A percentile compares a stretch with the other conserved stretches of the same genome.
Evolutionary conservation across 2,329 filamentous ascomycete species (phyloP).

Genomic region (Aureobasidium sp.): DNA sequence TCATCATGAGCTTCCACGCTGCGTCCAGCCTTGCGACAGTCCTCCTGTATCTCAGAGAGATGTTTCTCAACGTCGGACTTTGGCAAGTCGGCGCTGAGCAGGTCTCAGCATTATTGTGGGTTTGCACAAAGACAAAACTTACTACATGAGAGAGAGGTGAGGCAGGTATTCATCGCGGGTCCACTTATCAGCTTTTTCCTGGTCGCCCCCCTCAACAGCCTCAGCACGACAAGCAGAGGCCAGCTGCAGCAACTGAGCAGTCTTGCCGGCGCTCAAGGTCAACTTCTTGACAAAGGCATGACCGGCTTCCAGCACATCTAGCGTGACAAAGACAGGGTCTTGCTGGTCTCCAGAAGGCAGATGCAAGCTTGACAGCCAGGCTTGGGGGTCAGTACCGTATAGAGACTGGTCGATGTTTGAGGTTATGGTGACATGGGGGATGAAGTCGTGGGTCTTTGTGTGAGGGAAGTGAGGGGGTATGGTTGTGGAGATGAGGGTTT

Average conservation of each 20-base stretch:
- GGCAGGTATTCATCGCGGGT: conserved; percentile 29
- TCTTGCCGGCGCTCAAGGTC: conserved; percentile 31
- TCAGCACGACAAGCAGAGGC: conserved; percentile 25
- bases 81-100: conserved; percentile 19
- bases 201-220: conserved; percentile 25
- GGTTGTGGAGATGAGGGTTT: conserved; percentile 29
- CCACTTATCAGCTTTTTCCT: conserved; percentile 27
- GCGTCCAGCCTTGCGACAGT: conserved; percentile 23
- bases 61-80: conserved; percentile 20
- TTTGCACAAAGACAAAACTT: conserved; percentile 19
- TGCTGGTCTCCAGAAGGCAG: conserved; percentile 19
- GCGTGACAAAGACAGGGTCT: conserved; percentile 22
- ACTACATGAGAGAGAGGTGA: conserved; percentile 38
- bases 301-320: conserved; percentile 29
- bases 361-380: conserved; percentile 31
- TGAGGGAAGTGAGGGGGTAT: conserved; percentile 30
- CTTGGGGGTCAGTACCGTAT: conserved; percentile 25
- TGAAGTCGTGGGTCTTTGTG: conserved; percentile 25
- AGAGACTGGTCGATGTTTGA: conserved; percentile 27
- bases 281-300: conserved; percentile 35
- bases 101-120: not conserved
- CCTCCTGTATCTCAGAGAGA: conserved; percentile 20
- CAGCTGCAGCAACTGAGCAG: conserved; percentile 23
- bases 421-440: conserved; percentile 38
- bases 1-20: conserved; percentile 17